Conservation (phyloP, 1,139 yeast species). For the Taphrina wiesneri region DNA sequence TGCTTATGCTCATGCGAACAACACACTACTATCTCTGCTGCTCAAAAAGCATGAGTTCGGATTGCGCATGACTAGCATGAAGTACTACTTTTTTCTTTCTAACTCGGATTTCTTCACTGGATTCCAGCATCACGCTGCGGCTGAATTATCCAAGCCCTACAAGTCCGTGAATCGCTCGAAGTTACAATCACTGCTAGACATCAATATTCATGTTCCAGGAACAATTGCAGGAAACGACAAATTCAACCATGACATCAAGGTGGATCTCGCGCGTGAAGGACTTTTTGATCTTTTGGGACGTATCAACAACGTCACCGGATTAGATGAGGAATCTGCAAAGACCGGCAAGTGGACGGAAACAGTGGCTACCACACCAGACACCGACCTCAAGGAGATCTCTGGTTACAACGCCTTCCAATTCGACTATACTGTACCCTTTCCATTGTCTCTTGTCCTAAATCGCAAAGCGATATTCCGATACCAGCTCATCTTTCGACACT, state of each 20-base stretch:
- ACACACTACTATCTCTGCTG: conserved; percentile 58
- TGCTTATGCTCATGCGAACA: conserved; percentile 71
- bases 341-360: conserved; percentile 46
- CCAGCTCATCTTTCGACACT: conserved; percentile 75
- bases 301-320: conserved; percentile 63
- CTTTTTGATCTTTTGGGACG: conserved; percentile 64
- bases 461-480: conserved; percentile 73
- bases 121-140: conserved; percentile 50
- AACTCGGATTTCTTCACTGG: conserved; percentile 54
- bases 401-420: conserved; percentile 64
- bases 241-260: conserved; percentile 47
- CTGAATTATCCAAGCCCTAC: conserved; percentile 50
- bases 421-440: conserved; percentile 76
- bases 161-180: conserved; percentile 48
- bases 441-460: conserved; percentile 72
- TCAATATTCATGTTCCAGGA: conserved; percentile 50
- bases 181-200: conserved; percentile 49
- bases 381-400: conserved; percentile 38
- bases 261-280: conserved; percentile 43
- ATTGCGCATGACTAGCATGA: conserved; percentile 46
- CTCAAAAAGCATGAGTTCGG: conserved; percentile 62
- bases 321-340: conserved; percentile 54
- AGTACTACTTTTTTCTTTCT: conserved; percentile 60
- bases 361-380: conserved; percentile 34
- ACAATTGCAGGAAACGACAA: conserved; percentile 48